Evolutionary conservation across 2,329 filamentous ascomycete species (phyloP).

Genomic region (Ophiostoma sp.): DNA sequence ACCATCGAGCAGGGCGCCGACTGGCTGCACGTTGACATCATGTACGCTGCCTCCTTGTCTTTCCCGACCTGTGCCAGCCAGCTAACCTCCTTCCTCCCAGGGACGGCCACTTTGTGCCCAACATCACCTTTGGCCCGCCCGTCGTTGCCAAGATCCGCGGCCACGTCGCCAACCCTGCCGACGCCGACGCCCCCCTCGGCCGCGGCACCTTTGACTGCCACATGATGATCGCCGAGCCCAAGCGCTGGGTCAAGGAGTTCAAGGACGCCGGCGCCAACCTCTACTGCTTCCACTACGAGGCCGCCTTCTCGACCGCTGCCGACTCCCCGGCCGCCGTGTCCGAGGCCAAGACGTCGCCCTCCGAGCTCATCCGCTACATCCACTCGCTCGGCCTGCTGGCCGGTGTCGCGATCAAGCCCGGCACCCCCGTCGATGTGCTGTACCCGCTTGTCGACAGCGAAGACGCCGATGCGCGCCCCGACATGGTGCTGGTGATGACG

Average conservation of each 20-base stretch:
- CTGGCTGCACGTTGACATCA: constrained; percentile 94
- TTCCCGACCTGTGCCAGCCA: neutral
- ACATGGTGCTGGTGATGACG: constrained; percentile 99
- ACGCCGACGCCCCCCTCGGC: constrained; percentile 53
- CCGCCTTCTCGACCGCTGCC: constrained; percentile 81
- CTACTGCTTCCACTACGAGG: constrained; percentile 99
- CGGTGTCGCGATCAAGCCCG: constrained; percentile 92
- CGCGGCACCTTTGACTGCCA: constrained; percentile 98
- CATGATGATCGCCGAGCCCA: constrained; percentile 99
- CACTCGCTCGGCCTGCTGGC: constrained; percentile 83
- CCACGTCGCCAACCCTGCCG: constrained; percentile 64
- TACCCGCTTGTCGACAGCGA: constrained; percentile 79
- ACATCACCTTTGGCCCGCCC: constrained; percentile 93
- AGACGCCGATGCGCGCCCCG: constrained; percentile 70
- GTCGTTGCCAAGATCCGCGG: constrained; percentile 90
- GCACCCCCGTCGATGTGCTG: constrained; percentile 82
- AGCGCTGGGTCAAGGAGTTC: constrained; percentile 97
- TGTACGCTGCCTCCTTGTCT: constrained; percentile 40
- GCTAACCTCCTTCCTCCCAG: constrained; percentile 40
- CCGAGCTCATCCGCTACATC: constrained; percentile 82
- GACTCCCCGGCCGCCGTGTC: constrained; percentile 66
- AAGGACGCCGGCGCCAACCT: constrained; percentile 89
- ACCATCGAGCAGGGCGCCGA: constrained; percentile 85
- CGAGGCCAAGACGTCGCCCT: constrained; percentile 59
- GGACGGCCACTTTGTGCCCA: constrained; percentile 98